Evolutionary conservation across 2,329 filamentous ascomycete genomes (phyloP).

Genomic region (Coniella vitis): DNA sequence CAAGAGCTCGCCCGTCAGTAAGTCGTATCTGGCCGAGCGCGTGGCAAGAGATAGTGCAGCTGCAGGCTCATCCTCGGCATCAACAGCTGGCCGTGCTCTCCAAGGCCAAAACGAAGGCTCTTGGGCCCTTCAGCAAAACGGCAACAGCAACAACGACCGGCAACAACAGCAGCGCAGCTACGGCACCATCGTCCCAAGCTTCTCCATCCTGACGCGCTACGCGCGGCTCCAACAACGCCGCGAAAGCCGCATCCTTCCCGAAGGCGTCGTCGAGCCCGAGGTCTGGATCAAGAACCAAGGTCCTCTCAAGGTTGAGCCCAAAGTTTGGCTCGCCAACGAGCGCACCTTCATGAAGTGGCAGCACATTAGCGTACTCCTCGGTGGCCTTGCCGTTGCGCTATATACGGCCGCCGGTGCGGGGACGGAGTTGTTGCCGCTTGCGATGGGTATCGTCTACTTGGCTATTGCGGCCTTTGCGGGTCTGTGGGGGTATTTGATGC

Average conservation of each 20-base stretch:
- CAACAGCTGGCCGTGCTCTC: constrained; percentile 3
- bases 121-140: constrained; percentile 2
- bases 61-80: constrained; percentile 13
- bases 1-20: constrained; percentile 60
- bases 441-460: constrained; percentile 78
- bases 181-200: constrained; percentile 67
- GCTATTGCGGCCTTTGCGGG: constrained; percentile 76
- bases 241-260: constrained; percentile 56
- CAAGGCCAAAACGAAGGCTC: neutral
- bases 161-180: constrained; percentile 31
- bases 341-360: constrained; percentile 99
- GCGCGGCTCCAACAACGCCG: constrained; percentile 46
- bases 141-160: constrained; percentile 3
- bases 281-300: constrained; percentile 93
- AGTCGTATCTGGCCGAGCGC: constrained; percentile 55
- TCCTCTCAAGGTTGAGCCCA: constrained; percentile 87
- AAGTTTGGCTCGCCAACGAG: constrained; percentile 98
- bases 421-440: constrained; percentile 55
- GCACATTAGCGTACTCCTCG: constrained; percentile 84
- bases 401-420: constrained; percentile 85
- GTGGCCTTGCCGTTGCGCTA: constrained; percentile 72
- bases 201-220: constrained; percentile 70
- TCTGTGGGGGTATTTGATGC: constrained; percentile 80
- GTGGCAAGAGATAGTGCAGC: constrained; percentile 26
- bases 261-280: constrained; percentile 79